phyloP scores from a whole-genome alignment of 2,329 filamentous ascomycete species.

The Atkinsonella texensis region DNA sequence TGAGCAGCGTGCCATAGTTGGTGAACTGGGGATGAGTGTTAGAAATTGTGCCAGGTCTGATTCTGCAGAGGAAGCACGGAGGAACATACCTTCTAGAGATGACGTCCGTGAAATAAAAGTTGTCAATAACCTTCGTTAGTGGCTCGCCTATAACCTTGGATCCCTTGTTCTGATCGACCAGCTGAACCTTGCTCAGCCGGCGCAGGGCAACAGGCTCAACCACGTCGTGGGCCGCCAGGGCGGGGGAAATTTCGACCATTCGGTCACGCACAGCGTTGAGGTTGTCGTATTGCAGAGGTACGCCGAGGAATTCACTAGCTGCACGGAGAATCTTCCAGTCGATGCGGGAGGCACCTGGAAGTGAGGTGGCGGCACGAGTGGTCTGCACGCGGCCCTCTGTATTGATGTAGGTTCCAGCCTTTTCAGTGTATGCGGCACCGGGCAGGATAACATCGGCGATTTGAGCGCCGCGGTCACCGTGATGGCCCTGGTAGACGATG shows the following conservation, averaged over 20 bases:
- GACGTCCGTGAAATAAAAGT: slow-evolving; percentile 97
- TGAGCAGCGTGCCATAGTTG: slow-evolving; percentile 96
- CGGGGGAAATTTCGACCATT: slow-evolving; percentile 89
- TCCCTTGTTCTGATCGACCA: slow-evolving; percentile 94
- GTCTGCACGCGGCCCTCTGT: slow-evolving; percentile 94
- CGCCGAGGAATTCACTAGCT: slow-evolving; percentile 78
- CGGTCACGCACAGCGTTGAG: slow-evolving; percentile 79
- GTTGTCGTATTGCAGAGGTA: slow-evolving; percentile 84
- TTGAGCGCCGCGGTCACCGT: slow-evolving; percentile 87
- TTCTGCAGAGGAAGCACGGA: slow-evolving; percentile 1
- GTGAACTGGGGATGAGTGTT: slow-evolving; percentile 50
- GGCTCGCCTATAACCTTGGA: slow-evolving; percentile 57
- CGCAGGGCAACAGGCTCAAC: slow-evolving; percentile 68
- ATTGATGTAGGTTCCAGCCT: slow-evolving; percentile 92
- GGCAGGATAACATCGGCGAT: slow-evolving; percentile 90
- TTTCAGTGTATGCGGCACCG: slow-evolving; percentile 93
- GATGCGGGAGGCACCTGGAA: slow-evolving; percentile 80
- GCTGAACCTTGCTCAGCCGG: slow-evolving; percentile 78
- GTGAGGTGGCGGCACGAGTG: slow-evolving; percentile 76
- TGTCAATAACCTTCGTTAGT: slow-evolving; percentile 76
- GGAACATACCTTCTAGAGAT: slow-evolving; percentile 78
- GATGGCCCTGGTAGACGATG: slow-evolving; percentile 95
- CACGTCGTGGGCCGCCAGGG: slow-evolving; percentile 79
- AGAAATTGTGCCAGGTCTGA: slow-evolving; percentile 8
- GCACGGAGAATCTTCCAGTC: slow-evolving; percentile 99